A percentile compares a stretch with the other conserved stretches of the same genome.
phyloP scores from a whole-genome alignment of 495 filamentous ascomycete species.

The Penicillium riverlandense region DNA sequence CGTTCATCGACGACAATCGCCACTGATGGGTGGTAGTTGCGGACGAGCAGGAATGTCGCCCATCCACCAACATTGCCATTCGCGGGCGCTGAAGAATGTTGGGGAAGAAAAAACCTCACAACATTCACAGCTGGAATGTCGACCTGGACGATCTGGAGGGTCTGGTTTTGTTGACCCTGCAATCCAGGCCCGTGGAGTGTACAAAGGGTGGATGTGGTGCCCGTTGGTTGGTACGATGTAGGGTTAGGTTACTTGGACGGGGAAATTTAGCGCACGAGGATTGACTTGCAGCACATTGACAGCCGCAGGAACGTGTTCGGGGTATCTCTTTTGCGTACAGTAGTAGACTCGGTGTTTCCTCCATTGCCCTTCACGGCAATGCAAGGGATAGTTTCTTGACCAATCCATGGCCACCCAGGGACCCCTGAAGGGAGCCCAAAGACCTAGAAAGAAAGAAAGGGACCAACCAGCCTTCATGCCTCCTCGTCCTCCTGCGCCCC shows the following conservation, averaged over 20 bases:
- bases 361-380: conserved; percentile 2
- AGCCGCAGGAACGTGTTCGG: conserved; percentile 37
- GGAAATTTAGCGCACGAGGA: conserved; percentile 14
- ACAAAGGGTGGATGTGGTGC: too few species aligned
- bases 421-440: too few species aligned
- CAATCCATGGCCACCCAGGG: conserved; percentile 4
- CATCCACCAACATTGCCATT: conserved; percentile 19
- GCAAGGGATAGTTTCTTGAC: conserved; percentile 29
- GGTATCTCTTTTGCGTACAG: conserved; percentile 18
- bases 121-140: conserved; percentile 29
- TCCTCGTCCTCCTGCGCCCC: conserved; percentile 63
- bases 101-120: conserved; percentile 3
- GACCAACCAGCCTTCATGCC: conserved; percentile 35
- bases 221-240: too few species aligned
- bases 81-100: conserved; percentile 20
- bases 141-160: conserved; percentile 10
- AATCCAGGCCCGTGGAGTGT: conserved; percentile 3
- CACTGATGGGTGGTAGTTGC: conserved; percentile 20
- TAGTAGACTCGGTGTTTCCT: too few species aligned
- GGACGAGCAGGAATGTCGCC: conserved; percentile 31
- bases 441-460: conserved; percentile 6
- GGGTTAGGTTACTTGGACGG: too few species aligned
- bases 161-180: conserved; percentile 6
- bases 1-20: conserved; percentile 17
- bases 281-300: conserved; percentile 27